Evolutionary conservation across 306 rosid genomes (phyloP), one percentile per base, ranked within the genome.

Genomic region (Crotalaria pallida): DNA sequence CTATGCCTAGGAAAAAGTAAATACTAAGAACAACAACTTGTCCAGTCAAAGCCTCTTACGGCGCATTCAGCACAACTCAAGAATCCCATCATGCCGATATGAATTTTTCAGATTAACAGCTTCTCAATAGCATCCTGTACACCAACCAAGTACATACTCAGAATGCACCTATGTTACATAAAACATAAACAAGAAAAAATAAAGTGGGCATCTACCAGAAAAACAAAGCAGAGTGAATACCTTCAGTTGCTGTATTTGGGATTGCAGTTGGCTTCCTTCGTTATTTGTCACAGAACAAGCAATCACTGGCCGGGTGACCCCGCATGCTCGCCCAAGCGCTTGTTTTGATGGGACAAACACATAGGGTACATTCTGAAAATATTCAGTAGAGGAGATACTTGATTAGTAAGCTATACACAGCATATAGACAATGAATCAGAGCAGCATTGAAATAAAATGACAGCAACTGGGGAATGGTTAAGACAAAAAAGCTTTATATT

Each of bases 301-400:
- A 66, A 90, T 90, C 53, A 93, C 94, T 7, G 98, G 92, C 63
- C 97, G 78, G 3, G 96, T 87, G 18, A 90, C 97, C 10, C 97
- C 98, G 40, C 98, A 90, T 1, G 97, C 98, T 43, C 97, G 84
- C 5, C 94, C 98, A 58, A 88, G 97, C 27, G 97, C 97, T 85
- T 93, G 97, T 67, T 93, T 92, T 1, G 97, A 90, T 2, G 92
- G 91, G 68, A 93, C 92, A n/a, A 93, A 90, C 13, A 93, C 94
- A 0, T 93, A 88, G 5, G 92, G 96, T 16, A 90, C 98, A 71
- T 93, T 90, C 97, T 90, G 31, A 64, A 58, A 74, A 60, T 45
- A 57, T 50, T 27, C 72, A 57, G 66, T 6, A 61, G 44, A 47
- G 11, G 6, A 47, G 22, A 31, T 15, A 59, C 64, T 65, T 40